Base-by-base conservation (phyloP, 2,329 filamentous ascomycete species). In the Pseudovirgaria hyperparasitica region DNA sequence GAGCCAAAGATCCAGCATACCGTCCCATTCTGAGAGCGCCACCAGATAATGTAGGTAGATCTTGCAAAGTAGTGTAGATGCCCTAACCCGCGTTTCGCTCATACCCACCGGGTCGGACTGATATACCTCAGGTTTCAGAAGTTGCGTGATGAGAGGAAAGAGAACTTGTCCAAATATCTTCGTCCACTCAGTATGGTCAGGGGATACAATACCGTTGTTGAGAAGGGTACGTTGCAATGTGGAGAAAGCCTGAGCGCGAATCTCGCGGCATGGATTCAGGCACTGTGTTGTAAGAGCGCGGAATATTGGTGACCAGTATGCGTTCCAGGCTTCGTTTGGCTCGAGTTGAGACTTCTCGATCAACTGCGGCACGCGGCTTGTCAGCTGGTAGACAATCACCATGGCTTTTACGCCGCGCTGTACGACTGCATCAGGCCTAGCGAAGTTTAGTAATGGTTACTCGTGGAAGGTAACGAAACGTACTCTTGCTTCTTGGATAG, bases 271-370 rank as follows among this genome's bases (percentile, higher is more conserved):
- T 1, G 86, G 85, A 48, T 96, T 98, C 28, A 82, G 82, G 55
- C 86, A 94, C 56, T 98, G 90, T 4, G 73, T 74, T 3, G 81
- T 90, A 11, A 98, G 61, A 5, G 84, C 81, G 40, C 84, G 74
- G 55, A 98, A 90, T 15, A 98, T 85, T 2, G 87, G 90, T 9
- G 86, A 76, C 90, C 90, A 98, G 52, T 98, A 98, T 6, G 90
- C 84, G 26, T 84, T 85, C 90, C 90, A 98, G 9, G 90, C 90
- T 65, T 93, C 81, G 32, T 67, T 82, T 33, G 71, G 77, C 48
- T 94, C 90, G 2, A 96, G 72, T 43, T 94, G 87, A 13, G 86
- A 94, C 48, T 93, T 82, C 46, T 84, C 72, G 62, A 98, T 94
- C 19, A 96, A 70, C 28, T 76, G 68, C 2, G 87, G 84, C 14